Conservation (phyloP, 1,284 basidiomycete species). For the Puccinia coronata region DNA sequence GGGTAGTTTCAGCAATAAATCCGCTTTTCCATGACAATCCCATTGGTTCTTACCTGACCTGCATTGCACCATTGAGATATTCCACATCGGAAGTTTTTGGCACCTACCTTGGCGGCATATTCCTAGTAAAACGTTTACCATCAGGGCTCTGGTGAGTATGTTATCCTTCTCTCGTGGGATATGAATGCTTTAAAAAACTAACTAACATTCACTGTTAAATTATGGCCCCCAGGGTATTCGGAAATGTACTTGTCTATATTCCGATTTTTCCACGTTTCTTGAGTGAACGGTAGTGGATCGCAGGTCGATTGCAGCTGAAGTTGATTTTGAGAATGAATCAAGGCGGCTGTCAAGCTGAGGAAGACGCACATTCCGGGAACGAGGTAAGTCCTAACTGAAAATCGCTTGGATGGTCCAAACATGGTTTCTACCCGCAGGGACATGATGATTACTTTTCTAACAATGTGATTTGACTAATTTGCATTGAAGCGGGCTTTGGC, state of each 20-base stretch:
- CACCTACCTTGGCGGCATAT: conserved; percentile 26
- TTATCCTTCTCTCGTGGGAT: neutral
- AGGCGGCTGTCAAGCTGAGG: conserved; percentile 14
- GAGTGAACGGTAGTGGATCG: conserved; percentile 44
- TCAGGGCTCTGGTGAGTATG: neutral
- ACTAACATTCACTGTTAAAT: conserved; percentile 39
- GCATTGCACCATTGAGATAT: conserved; percentile 47
- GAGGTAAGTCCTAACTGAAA: neutral
- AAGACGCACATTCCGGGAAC: conserved; percentile 12
- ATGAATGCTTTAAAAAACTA: neutral
- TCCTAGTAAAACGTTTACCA: neutral
- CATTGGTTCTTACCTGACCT: conserved; percentile 22
- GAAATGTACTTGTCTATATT: conserved; percentile 35
- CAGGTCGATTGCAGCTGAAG: conserved; percentile 30
- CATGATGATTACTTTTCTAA: neutral
- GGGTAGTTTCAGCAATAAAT: neutral
- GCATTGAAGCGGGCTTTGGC: too few species aligned
- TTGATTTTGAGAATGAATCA: conserved; percentile 12
- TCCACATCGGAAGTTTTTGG: conserved; percentile 40
- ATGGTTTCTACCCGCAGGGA: neutral
- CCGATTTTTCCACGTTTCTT: conserved; percentile 35
- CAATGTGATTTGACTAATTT: too few species aligned
- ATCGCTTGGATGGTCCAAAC: neutral
- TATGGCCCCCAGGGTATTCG: conserved; percentile 32
- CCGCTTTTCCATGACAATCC: neutral